Evolutionary conservation across 768 basidiomycete species (phyloP), one percentile per base, ranked within the genome.

Genomic region (Piloderma croceum): DNA sequence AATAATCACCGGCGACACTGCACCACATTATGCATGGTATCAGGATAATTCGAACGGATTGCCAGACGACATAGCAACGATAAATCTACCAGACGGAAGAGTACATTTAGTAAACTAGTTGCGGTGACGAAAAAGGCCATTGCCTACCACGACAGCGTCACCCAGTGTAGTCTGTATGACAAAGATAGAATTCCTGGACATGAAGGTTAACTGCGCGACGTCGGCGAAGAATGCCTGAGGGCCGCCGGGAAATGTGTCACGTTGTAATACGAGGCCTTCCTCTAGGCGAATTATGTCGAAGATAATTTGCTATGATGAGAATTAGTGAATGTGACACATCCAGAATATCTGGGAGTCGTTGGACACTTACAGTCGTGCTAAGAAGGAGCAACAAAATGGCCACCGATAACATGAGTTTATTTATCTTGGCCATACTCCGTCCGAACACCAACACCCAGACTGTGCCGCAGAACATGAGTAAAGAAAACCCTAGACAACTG

Each of bases 1-100:
- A 7, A 22, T 19, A 38, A 34, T 25, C 44, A 58, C 64, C 41
- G 5, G 34, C 46, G 7, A 57, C 47, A n/a, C 34, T 46, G 35
- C 46, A 50, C 62, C 62, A 66, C 24, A 60, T 43, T 5, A 65
- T 19, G 7, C 11, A 17, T 2, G 64, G 64, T 0, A 64, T 2
- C 3, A 59, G 15, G 39, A 65, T 52, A 12, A 59, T 18, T 2
- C 35, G 43, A 6, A 50, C 39, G 5, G 50, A 55, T 19, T 57
- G 60, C 63, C 63, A 65, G 18, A 59, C 60, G 13, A 53, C 50
- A 23, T 63, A 64, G 31, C n/a, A n/a, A n/a, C n/a, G n/a, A n/a
- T n/a, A n/a, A n/a, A n/a, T n/a, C n/a, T n/a, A n/a, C n/a, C n/a
- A n/a, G n/a, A n/a, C n/a, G n/a, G n/a, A n/a, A n/a, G 50, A 55